Percentiles rank a stretch among this genome's conserved stretches.
Evolutionary conservation across 208 protist species (phyloP).

Genomic region (Wallacemonas sp.): DNA sequence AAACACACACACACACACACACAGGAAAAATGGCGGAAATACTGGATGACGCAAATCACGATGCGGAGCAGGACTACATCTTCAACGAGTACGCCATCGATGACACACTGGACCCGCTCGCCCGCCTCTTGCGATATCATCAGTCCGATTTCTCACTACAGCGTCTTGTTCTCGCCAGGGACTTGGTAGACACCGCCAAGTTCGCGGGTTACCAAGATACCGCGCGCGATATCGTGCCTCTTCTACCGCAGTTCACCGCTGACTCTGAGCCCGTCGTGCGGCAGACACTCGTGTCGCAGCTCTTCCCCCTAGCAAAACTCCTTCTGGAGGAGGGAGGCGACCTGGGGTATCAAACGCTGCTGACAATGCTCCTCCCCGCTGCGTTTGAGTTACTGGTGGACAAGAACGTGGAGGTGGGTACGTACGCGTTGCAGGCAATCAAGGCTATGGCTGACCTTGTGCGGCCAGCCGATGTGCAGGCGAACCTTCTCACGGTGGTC

Average conservation of each 20-base stretch:
- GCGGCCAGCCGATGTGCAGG: conserved; percentile 81
- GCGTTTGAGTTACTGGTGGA: conserved; percentile 94
- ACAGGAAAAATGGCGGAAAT: conserved; percentile 21
- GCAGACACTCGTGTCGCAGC: conserved; percentile 90
- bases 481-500: conserved; percentile 86
- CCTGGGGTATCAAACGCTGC: conserved; percentile 76
- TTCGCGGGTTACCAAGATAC: conserved; percentile 87
- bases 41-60: conserved; percentile 54
- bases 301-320: conserved; percentile 70
- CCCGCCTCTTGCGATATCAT: conserved; percentile 84
- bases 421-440: conserved; percentile 82
- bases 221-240: conserved; percentile 73
- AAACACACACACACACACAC: neutral
- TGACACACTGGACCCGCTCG: conserved; percentile 89
- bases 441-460: conserved; percentile 83
- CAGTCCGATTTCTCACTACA: conserved; percentile 91
- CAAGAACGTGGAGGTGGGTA: conserved; percentile 93
- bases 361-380: conserved; percentile 89
- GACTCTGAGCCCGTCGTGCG: conserved; percentile 92
- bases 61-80: conserved; percentile 89
- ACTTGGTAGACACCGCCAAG: conserved; percentile 79
- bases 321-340: conserved; percentile 84
- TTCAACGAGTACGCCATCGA: conserved; percentile 94
- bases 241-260: conserved; percentile 83
- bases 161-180: conserved; percentile 83